A percentile compares a stretch with the other conserved stretches of the same genome.
Evolutionary conservation across 2,329 filamentous ascomycete species (phyloP).

Genomic region (Macrophomina pseudophaseolina): DNA sequence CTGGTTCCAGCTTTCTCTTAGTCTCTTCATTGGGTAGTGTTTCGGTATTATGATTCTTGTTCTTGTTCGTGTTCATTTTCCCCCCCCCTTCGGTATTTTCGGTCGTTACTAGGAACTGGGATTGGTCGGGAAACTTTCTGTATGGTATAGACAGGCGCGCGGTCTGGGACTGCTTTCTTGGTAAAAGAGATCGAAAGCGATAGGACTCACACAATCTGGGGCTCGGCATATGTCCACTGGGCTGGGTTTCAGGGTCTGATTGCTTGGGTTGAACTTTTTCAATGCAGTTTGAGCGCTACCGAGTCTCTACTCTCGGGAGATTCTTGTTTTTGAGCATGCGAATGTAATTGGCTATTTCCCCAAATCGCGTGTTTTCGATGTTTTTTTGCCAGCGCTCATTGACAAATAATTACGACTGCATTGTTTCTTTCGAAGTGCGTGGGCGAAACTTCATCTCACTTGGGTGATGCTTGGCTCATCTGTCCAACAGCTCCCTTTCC

Average conservation of each 20-base stretch:
- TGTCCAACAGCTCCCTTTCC: no score
- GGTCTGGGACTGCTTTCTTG: background rate
- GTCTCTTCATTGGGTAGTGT: background rate
- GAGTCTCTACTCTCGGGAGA: background rate
- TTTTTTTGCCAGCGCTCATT: no score
- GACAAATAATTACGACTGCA: no score
- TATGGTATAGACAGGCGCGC: conserved; percentile 6
- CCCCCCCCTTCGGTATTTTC: background rate
- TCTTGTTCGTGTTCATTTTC: background rate
- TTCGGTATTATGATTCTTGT: background rate
- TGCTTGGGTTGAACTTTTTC: background rate
- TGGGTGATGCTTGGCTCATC: no score
- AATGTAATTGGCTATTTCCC: background rate
- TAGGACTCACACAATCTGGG: background rate
- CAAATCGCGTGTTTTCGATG: background rate
- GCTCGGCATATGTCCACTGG: conserved; percentile 8
- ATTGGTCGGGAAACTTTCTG: background rate
- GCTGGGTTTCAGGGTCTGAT: background rate
- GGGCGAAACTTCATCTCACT: no score
- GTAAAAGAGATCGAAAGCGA: background rate
- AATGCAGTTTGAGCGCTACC: background rate
- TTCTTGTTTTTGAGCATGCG: background rate
- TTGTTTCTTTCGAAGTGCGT: no score
- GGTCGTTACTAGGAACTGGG: conserved; percentile 3
- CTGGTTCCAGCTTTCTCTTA: background rate